Percentiles rank a stretch among this genome's conserved stretches.
These are phyloP conservation scores for Schizosaccharomyces cryophilus DNA, from an alignment of 805 yeast genomes.

Conservation along the genomic window DNA sequence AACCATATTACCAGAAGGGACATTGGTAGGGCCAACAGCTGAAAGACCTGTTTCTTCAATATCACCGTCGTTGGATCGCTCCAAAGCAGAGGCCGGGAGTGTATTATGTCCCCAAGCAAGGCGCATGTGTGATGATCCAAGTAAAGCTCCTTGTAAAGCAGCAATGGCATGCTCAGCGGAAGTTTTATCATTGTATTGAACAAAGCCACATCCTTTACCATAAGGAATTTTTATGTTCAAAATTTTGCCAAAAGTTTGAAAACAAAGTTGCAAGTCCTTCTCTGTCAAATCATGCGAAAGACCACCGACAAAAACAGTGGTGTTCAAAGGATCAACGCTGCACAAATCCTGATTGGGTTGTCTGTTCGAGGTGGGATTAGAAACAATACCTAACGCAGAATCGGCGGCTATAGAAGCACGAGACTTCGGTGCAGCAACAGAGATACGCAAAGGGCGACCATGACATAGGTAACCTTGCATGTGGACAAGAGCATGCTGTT, in stretches of 20 bases:
- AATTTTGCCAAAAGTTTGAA: slow-evolving; percentile 47
- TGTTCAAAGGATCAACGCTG: slow-evolving; percentile 52
- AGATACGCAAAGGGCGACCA: slow-evolving; percentile 54
- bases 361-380: background rate
- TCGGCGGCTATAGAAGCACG: slow-evolving; percentile 11
- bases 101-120: slow-evolving; percentile 71
- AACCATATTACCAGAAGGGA: background rate
- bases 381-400: slow-evolving; percentile 7
- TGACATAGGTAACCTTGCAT: slow-evolving; percentile 60
- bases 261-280: slow-evolving; percentile 33
- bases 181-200: slow-evolving; percentile 49
- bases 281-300: slow-evolving; percentile 33
- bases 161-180: slow-evolving; percentile 70
- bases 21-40: no score
- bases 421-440: slow-evolving; percentile 36
- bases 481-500: slow-evolving; percentile 45
- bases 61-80: background rate
- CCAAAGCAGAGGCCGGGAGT: background rate
- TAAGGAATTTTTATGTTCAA: slow-evolving; percentile 58
- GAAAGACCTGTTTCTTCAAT: no score
- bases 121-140: slow-evolving; percentile 60
- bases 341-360: slow-evolving; percentile 21
- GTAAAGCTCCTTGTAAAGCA: slow-evolving; percentile 74
- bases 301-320: slow-evolving; percentile 50
- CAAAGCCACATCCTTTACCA: slow-evolving; percentile 71